Conservation (phyloP, 768 basidiomycete species). For the Termitomyces sp. region DNA sequence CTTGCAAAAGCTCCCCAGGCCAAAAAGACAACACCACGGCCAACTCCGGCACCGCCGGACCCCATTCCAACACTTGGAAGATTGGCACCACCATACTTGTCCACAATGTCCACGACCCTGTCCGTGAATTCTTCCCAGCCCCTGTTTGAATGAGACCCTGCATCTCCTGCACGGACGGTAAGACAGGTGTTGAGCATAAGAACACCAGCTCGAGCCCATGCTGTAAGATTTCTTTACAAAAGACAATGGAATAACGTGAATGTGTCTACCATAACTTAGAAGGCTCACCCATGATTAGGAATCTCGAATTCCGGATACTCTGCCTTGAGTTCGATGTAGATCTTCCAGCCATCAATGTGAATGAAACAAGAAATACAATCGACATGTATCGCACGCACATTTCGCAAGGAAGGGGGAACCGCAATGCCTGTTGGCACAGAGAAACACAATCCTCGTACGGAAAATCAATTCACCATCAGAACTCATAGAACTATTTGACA, state of each 20-base stretch:
- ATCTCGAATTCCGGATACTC: constrained; percentile 77
- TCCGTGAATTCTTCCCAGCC: constrained; percentile 95
- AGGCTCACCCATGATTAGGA: constrained; percentile 78
- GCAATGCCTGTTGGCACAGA: constrained; percentile 77
- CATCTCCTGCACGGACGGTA: constrained; percentile 70
- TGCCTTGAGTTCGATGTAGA: constrained; percentile 80
- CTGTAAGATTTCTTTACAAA: constrained; percentile 59
- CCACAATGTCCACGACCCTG: constrained; percentile 67
- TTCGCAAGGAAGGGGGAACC: constrained; percentile 77
- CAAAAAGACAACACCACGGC: constrained; percentile 73
- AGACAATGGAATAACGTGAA: neutral
- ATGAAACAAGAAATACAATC: constrained; percentile 5
- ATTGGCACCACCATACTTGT: constrained; percentile 72
- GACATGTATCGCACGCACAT: constrained; percentile 40
- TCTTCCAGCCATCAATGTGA: constrained; percentile 35
- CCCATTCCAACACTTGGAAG: constrained; percentile 31
- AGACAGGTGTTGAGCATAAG: constrained; percentile 90
- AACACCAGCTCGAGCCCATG: constrained; percentile 84
- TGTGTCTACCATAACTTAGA: neutral
- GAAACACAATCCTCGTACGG: constrained; percentile 68
- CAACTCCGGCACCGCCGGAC: constrained; percentile 41
- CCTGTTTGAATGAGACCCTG: constrained; percentile 77
- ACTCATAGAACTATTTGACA: constrained; percentile 13
- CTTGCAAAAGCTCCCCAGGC: constrained; percentile 89
- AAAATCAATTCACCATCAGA: constrained; percentile 6